A percentile compares a stretch with the other conserved stretches of the same genome.
phyloP scores from a whole-genome alignment of 2,329 filamentous ascomycete genomes.

The Beauveria varroae region DNA sequence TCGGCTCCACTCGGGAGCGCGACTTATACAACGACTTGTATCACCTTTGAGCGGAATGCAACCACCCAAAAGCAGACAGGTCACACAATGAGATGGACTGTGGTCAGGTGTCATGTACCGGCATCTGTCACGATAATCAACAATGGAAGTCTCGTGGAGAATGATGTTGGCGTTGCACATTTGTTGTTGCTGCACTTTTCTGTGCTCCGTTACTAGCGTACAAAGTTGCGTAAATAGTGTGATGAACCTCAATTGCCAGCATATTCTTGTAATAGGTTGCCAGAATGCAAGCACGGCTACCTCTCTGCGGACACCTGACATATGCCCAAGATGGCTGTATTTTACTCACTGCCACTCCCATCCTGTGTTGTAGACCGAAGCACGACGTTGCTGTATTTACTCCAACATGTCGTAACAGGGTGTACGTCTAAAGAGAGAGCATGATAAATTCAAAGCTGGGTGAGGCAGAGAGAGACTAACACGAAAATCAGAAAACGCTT shows the following conservation, averaged over 20 bases:
- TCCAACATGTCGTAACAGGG: background rate
- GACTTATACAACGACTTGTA: background rate
- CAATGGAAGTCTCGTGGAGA: background rate
- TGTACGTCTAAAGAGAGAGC: background rate
- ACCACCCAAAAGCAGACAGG: background rate
- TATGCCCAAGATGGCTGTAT: background rate
- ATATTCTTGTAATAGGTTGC: background rate
- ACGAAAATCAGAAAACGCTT: background rate
- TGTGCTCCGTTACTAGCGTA: background rate
- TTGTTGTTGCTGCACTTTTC: background rate
- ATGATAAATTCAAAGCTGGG: background rate
- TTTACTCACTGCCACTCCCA: background rate
- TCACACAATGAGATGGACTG: background rate
- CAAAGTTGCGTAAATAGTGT: background rate
- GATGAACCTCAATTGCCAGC: background rate
- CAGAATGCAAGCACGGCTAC: background rate
- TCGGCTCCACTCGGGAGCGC: background rate
- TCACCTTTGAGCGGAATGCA: background rate
- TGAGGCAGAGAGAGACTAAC: background rate
- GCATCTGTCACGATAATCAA: background rate
- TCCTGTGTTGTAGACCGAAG: background rate
- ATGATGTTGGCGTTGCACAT: background rate
- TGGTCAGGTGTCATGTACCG: background rate
- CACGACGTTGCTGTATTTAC: background rate
- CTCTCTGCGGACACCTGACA: background rate